Evolutionary conservation across 2,329 filamentous ascomycete species (phyloP).

Genomic region (Trematosphaeria pertusa): DNA sequence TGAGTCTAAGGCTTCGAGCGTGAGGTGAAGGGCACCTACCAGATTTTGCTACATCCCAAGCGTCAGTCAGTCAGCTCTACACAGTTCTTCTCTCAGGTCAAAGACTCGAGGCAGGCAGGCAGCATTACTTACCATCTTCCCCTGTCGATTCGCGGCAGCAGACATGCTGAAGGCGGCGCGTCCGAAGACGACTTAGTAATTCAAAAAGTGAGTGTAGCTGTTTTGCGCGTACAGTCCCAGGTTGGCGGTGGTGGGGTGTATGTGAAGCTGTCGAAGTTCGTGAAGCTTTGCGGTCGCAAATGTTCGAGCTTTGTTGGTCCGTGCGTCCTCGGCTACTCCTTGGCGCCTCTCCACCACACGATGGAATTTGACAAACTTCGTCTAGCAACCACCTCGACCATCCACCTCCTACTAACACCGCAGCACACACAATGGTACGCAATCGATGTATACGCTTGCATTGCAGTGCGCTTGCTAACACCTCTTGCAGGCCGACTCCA

Average conservation of each 20-base stretch:
- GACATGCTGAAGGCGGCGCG: slow-evolving; percentile 51
- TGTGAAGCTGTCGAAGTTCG: slow-evolving; percentile 30
- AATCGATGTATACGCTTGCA: slow-evolving; percentile 3
- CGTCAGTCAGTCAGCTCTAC: slow-evolving; percentile 52
- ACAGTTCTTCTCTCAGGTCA: slow-evolving; percentile 52
- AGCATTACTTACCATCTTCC: slow-evolving; percentile 89
- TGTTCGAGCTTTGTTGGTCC: slow-evolving; percentile 20
- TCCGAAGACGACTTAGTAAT: slow-evolving; percentile 50
- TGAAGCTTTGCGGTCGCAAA: slow-evolving; percentile 24
- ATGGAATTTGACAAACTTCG: slow-evolving; percentile 32
- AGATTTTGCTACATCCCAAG: slow-evolving; percentile 65
- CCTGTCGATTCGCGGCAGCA: slow-evolving; percentile 78
- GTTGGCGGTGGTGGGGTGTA: slow-evolving; percentile 30
- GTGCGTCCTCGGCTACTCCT: slow-evolving; percentile 21
- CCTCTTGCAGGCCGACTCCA: slow-evolving; percentile 54
- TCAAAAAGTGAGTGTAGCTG: slow-evolving; percentile 9
- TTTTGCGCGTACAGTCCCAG: slow-evolving; percentile 19
- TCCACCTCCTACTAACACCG: slow-evolving; percentile 45
- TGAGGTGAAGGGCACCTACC: slow-evolving; percentile 56
- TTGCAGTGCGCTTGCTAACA: slow-evolving; percentile 30
- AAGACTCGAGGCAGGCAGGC: slow-evolving; percentile 43
- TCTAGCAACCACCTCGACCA: slow-evolving; percentile 37
- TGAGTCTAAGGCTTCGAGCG: slow-evolving; percentile 25
- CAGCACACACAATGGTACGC: slow-evolving; percentile 51
- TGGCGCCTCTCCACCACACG: slow-evolving; percentile 28